Evolutionary conservation across 139 green algal genomes (phyloP), one percentile per base, ranked within the genome.

Genomic region (Picochlorum sp.): DNA sequence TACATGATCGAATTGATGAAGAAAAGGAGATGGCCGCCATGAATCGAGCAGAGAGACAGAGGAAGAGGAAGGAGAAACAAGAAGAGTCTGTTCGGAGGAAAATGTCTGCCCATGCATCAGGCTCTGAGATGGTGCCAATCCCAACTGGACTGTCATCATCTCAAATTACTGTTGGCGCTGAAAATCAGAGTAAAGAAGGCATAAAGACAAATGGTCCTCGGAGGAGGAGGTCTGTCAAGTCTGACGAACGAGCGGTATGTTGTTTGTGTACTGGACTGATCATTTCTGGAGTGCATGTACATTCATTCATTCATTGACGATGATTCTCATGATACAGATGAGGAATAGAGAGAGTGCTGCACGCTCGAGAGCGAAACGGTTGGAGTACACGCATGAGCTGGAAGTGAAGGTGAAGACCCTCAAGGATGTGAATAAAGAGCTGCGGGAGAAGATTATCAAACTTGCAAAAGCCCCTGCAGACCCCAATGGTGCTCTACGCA

Each of bases 341-440:
- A 83, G 82, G 61, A 84, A 84, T 30, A 44, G 78, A 9, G 78
- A 84, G 62, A 84, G 78, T 47, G 78, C 78, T 38, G 78, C 78
- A 1, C 60, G 71, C 18, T 83, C 79, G 14, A 57, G 79, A 44
- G 60, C 60, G 16, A 68, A 69, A 47, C 77, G 79, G 21, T 64
- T 81, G 65, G 57, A 76, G 49, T 80, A 83, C 52, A 81, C 76
- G 3, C 37, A 56, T n/a, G 57, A 69, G 4, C 66, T 85, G 26
- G 79, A 85, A 66, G 3, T 11, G 38, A 69, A 78, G 63, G 74
- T 83, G 30, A 49, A 78, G 49, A 20, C 72, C 52, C 67, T 82
- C 32, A 55, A 57, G 50, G 24, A 78, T 67, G 57, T 75, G 55
- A 82, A 82, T 60, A 30, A 38, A 24, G 16, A 51, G 14, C 63